Conservation (phyloP, 2,329 filamentous ascomycete genomes). For the Beauveria bassiana region DNA sequence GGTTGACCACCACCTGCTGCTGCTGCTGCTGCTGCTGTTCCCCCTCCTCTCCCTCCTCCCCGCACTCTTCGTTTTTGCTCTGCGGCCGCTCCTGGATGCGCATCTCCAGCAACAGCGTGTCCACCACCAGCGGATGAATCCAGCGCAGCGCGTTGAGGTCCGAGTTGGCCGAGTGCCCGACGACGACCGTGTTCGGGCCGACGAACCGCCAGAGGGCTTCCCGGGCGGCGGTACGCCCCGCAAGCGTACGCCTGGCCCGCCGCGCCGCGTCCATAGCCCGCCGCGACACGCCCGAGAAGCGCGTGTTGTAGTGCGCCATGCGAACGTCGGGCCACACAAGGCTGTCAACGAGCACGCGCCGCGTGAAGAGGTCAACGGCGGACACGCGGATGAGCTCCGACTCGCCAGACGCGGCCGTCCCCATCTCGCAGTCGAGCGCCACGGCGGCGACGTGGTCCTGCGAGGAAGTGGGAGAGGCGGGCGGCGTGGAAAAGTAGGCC, state of each 20-base stretch:
- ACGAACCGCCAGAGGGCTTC: conserved; percentile 35
- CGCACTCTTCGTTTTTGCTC: neutral
- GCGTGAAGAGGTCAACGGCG: conserved; percentile 43
- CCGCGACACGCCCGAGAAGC: conserved; percentile 39
- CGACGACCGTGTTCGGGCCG: conserved; percentile 37
- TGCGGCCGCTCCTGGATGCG: conserved; percentile 14
- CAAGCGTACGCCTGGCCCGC: conserved; percentile 25
- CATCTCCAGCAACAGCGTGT: conserved; percentile 33
- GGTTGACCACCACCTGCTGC: neutral
- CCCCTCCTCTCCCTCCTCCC: no score
- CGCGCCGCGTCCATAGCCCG: conserved; percentile 30
- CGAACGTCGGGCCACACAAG: conserved; percentile 39
- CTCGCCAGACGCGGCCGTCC: conserved; percentile 34
- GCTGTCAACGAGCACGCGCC: conserved; percentile 38
- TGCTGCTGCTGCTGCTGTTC: neutral
- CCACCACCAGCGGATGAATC: conserved; percentile 37
- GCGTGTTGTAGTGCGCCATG: conserved; percentile 42
- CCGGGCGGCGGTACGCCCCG: conserved; percentile 35
- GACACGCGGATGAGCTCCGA: conserved; percentile 45
- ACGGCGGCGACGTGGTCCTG: conserved; percentile 22
- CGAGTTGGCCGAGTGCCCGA: conserved; percentile 36
- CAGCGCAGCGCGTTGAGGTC: conserved; percentile 40
- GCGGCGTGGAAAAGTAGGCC: conserved; percentile 19
- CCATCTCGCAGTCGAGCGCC: conserved; percentile 50
- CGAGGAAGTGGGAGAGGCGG: neutral